Base-by-base conservation (phyloP, 2,329 filamentous ascomycete species). In the Chrysosphaeria jannelii region DNA sequence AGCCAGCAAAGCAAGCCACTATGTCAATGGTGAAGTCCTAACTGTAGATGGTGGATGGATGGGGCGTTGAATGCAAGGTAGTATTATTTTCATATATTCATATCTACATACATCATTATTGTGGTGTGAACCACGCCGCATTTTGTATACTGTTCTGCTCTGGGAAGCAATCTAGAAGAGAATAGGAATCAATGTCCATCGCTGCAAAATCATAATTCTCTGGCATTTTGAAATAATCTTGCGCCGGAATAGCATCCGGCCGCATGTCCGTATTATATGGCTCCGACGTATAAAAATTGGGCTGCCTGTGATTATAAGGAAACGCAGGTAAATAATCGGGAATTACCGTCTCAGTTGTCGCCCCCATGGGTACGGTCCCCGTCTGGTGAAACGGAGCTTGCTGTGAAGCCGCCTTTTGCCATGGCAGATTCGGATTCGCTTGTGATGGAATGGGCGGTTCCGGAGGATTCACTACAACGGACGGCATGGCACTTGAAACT, bases 21-120 rank as follows among this genome's bases (percentile, higher is more conserved):
- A 89, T 46, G 67, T 89, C 18, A 75, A 58, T 33, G 78, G 78
- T 0, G 72, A 89, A 44, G 51, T 76, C 5, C 39, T 90, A 33
- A 67, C 71, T 13, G 72, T 90, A 22, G 79, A 90, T 43, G 78
- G 78, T 6, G 78, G 78, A 8, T 90, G 75, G 76, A 88, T 89
- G 76, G 76, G 72, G 2, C 53, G 75, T 50, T 88, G 22, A 18
- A n/a, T n/a, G n/a, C n/a, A n/a, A n/a, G n/a, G n/a, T n/a, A n/a
- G n/a, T n/a, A n/a, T n/a, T n/a, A n/a, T n/a, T n/a, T n/a, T n/a
- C n/a, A n/a, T n/a, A n/a, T n/a, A n/a, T n/a, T n/a, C n/a, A n/a
- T n/a, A n/a, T n/a, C n/a, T n/a, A n/a, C n/a, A n/a, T n/a, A n/a
- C n/a, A n/a, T n/a, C n/a, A n/a, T 22, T n/a, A 25, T 15, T 22